Evolutionary conservation across 2,329 filamentous ascomycete genomes (phyloP), one percentile per base, ranked within the genome.

Genomic region (Aspergillus phoenicis): DNA sequence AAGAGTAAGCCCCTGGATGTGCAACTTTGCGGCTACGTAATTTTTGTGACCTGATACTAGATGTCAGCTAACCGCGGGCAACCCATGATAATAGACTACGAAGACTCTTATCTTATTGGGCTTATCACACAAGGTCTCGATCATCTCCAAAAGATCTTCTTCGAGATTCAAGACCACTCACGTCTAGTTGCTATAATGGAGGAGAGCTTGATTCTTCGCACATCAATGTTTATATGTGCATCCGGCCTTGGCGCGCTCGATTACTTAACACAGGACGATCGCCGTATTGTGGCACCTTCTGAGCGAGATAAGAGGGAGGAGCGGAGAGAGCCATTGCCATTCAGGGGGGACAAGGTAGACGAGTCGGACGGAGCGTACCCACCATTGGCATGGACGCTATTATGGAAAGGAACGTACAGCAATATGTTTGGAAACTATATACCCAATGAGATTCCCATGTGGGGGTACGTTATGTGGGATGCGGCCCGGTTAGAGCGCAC

Each of bases 391-490:
- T 66, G 62, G 64, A 66, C 62, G 3, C 11, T 60, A 8, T 36
- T 64, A 8, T 64, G 62, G 56, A 6, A 17, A 17, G 57, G 43
- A 7, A 62, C 58, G 0, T 61, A 64, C 47, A 61, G 62, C 15
- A 63, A 61, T n/a, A 15, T 55, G 38, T 2, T 36, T 0, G 33
- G 33, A 26, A 7, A 5, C 4, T 26, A 26, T 7, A 53, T 43
- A 24, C 59, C 57, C 38, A 48, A 39, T 26, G 51, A 28, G 22
- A 22, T 57, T 5, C 24, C 22, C 2, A 6, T 48, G 15, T 68
- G 62, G 63, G 68, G 66, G 8, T 71, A 68, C 47, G 60, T 66
- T 17, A 63, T 69, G 56, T 70, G 68, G 67, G 65, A 70, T 51
- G 60, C 59, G 6, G 39, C 8, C 8, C 59, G 65, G 24, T n/a